phyloP scores from a whole-genome alignment of 352 stramenopile genomes.

The Globisporangium radiosum region DNA sequence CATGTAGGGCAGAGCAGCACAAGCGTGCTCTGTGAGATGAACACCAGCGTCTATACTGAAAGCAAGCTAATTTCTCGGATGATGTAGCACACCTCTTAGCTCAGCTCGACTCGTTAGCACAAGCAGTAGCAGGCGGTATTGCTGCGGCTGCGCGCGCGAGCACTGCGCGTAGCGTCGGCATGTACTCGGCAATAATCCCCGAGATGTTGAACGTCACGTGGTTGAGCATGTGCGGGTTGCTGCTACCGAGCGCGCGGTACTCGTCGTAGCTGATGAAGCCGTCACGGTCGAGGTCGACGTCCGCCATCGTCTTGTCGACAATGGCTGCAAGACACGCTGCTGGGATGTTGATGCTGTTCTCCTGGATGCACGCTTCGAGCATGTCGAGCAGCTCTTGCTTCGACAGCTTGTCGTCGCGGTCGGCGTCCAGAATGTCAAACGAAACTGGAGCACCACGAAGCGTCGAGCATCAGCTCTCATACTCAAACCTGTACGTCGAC shows the following conservation, averaged over 20 bases:
- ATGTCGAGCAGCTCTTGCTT: conserved; percentile 64
- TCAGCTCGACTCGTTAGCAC: no score
- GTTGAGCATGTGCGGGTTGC: conserved; percentile 72
- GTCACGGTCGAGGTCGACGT: conserved; percentile 60
- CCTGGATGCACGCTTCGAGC: conserved; percentile 63
- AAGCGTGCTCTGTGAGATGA: no score
- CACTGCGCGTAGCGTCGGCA: conserved; percentile 56
- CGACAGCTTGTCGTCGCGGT: conserved; percentile 69
- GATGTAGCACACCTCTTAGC: no score
- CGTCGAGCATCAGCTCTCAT: background rate
- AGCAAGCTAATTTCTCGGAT: no score
- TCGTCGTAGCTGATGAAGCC: conserved; percentile 75
- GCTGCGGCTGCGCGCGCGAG: conserved; percentile 8
- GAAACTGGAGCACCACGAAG: conserved; percentile 34
- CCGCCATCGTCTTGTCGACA: conserved; percentile 62
- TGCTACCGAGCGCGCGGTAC: conserved; percentile 48
- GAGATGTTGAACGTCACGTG: conserved; percentile 81
- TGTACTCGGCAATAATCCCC: conserved; percentile 65
- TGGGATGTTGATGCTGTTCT: conserved; percentile 75
- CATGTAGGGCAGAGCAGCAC: no score
- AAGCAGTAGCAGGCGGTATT: no score
- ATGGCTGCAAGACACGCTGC: conserved; percentile 53
- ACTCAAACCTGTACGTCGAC: background rate
- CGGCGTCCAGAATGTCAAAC: conserved; percentile 68
- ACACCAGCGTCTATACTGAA: no score